Conservation (phyloP, 768 basidiomycete genomes). For the Suillus bovinus region DNA sequence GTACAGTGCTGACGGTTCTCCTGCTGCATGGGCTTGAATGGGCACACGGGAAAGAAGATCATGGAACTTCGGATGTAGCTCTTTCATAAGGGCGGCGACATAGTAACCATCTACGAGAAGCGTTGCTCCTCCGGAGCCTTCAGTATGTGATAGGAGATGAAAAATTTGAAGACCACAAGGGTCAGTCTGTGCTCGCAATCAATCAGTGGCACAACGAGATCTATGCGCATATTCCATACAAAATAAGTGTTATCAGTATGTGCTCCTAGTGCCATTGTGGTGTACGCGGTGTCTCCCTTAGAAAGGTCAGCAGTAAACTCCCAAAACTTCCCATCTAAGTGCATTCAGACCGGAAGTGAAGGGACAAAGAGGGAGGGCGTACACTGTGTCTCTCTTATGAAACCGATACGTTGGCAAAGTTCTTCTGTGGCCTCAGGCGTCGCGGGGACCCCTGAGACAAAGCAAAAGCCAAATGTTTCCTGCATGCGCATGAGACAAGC, state of each 20-base stretch:
- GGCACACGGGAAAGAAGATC: conserved; percentile 63
- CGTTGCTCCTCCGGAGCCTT: conserved; percentile 82
- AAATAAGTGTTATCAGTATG: conserved; percentile 77
- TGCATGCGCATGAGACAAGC: conserved; percentile 30
- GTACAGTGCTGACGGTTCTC: conserved; percentile 62
- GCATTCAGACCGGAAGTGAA: conserved; percentile 36
- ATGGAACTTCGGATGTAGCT: conserved; percentile 72
- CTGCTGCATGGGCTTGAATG: conserved; percentile 87
- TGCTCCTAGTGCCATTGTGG: conserved; percentile 80
- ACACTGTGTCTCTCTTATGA: conserved; percentile 88
- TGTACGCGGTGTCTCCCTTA: conserved; percentile 94
- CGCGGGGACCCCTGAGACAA: conserved; percentile 77
- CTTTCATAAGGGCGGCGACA: conserved; percentile 76
- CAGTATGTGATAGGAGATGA: conserved; percentile 84
- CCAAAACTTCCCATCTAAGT: conserved; percentile 91
- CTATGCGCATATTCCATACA: conserved; percentile 20
- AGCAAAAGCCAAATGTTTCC: conserved; percentile 89
- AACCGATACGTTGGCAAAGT: conserved; percentile 73
- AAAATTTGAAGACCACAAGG: conserved; percentile 96
- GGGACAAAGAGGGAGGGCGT: conserved; percentile 16
- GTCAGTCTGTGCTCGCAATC: conserved; percentile 59
- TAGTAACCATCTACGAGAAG: conserved; percentile 97
- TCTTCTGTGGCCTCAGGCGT: conserved; percentile 85
- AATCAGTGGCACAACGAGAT: conserved; percentile 16
- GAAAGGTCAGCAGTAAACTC: conserved; percentile 91